Base-by-base conservation (phyloP, 139 green algal species). In the Yamagishiella unicocca region DNA sequence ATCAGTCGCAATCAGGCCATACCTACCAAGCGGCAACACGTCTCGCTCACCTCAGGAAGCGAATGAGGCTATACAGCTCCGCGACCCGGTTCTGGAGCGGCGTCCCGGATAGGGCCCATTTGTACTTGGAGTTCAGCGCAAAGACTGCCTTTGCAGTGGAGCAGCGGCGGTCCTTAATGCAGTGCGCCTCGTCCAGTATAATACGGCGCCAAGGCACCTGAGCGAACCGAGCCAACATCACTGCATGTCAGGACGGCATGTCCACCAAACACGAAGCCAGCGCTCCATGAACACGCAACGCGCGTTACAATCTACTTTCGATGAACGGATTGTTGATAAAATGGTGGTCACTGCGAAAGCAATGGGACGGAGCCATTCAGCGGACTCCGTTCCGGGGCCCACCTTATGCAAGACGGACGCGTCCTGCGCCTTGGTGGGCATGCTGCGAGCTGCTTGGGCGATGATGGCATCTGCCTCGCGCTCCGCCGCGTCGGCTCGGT, bases 51-150 rank as follows among this genome's bases (percentile, higher is more conserved):
- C 95, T 84, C 70, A 98, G 90, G 92, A 98, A 98, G 71, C 96
- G 91, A 55, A 98, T 93, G 72, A 98, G 93, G 67, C 90, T 96
- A 93, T 99, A 99, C 35, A 99, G 94, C 96, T 99, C 97, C 22
- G 92, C 92, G 70, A 98, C 96, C 17, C 95, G 90, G 93, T 99
- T 98, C 90, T 98, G 95, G 68, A 98, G 92, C 6, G 96, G 96
- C 37, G 96, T 98, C 43, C 96, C 96, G 61, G 74, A 94, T 40
- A 99, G 92, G 0, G 93, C 95, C 96, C 97, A 99, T n/a, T 90
- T 90, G 92, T 94, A 95, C 38, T 90, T 83, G 75, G 68, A 74
- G 37, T 78, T 64, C n/a, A 99, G 93, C 35, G 90, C 93, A 88
- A 98, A 98, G 25, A 98, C 95, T 1, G 96, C 94, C 82, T 97